Conservation (phyloP, 192 early-diverging fungal genomes). For the Podila epigama region DNA sequence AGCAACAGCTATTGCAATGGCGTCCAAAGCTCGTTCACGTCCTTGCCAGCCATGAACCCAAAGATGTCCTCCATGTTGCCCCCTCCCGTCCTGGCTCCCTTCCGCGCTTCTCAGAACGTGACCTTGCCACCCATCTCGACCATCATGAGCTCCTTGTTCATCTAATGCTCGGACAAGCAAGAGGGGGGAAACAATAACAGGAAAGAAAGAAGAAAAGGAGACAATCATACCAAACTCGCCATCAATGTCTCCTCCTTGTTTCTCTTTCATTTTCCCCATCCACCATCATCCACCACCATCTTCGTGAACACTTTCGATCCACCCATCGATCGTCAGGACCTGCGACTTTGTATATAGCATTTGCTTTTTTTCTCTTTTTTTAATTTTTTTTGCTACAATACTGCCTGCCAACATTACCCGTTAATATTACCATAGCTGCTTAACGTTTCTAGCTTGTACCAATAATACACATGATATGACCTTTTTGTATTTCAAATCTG, state of each 20-base stretch:
- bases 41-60: conserved; percentile 17
- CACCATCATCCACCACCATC: too few species aligned
- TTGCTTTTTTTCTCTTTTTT: neutral
- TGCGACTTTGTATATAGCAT: neutral
- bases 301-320: too few species aligned
- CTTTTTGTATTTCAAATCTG: too few species aligned
- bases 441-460: neutral
- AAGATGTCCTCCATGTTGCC: conserved; percentile 32
- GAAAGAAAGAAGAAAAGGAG: neutral
- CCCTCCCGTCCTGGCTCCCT: conserved; percentile 42
- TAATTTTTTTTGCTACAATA: neutral
- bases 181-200: neutral
- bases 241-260: neutral
- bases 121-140: conserved; percentile 48
- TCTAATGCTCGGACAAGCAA: conserved; percentile 8
- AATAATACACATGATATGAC: neutral
- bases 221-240: neutral
- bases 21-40: conserved; percentile 10
- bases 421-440: neutral
- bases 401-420: neutral
- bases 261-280: neutral
- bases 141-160: conserved; percentile 46
- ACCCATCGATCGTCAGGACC: too few species aligned
- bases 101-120: conserved; percentile 34
- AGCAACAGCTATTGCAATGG: neutral